Evolutionary conservation across 2,329 filamentous ascomycete genomes (phyloP), one percentile per base, ranked within the genome.

Genomic region (Blastomyces gilchristii): DNA sequence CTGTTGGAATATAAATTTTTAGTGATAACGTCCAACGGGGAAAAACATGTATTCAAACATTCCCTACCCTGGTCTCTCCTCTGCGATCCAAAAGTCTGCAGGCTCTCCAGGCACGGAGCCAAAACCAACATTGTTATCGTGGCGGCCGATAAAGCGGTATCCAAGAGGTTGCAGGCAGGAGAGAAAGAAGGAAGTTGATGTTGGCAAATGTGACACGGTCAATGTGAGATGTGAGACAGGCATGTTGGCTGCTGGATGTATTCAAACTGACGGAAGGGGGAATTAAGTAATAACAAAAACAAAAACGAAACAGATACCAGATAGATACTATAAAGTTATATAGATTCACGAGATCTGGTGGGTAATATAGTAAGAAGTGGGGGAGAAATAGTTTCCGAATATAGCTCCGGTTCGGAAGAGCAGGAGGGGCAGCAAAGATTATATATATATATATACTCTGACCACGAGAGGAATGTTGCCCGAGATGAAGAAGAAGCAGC

Each of bases 141-240:
- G 80, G 64, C 83, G 79, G 63, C 83, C 84, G 66, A 90, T 82
- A 72, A 86, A 95, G 65, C 83, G 83, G 65, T 95, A 86, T 47
- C 89, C 89, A 28, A 96, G 81, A 3, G 90, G 88, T 69, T 93
- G 89, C 8, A 90, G 82, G 67, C 91, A 82, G 66, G 88, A 84
- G 28, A 91, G 84, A 76, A 91, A 96, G 79, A 95, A 96, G 8
- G 90, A 94, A 59, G 88, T 85, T 3, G 91, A 89, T 45, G 87
- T 85, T 62, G 90, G 85, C 62, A 96, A 84, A 74, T 92, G 87
- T 65, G 86, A 87, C 71, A 96, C 91, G 47, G 83, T 85, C 65
- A 87, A 78, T 65, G 83, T 84, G 65, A 86, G 80, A 71, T 85
- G 84, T 53, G 84, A 84, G 68, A 85, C 76, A 63, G 84, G 83